Evolutionary conservation across 2,329 filamentous ascomycete species (phyloP).

Genomic region (Penicillium crustosum): DNA sequence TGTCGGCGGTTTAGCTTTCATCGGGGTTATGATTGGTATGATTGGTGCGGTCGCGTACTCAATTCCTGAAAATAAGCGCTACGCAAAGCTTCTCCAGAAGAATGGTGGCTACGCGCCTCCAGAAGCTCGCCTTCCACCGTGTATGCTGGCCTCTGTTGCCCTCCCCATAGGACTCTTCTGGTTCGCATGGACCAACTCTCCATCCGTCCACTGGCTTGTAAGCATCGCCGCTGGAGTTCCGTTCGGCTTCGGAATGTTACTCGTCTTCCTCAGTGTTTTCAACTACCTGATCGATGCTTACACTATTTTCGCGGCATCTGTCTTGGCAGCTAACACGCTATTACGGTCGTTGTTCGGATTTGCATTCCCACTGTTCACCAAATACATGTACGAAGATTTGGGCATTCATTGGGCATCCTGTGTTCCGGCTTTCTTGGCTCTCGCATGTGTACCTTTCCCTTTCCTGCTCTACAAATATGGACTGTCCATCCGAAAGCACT

Average conservation of each 20-base stretch:
- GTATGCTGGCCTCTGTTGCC: slow-evolving; percentile 50
- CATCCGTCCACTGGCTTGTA: slow-evolving; percentile 42
- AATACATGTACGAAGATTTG: slow-evolving; percentile 45
- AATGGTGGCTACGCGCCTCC: slow-evolving; percentile 61
- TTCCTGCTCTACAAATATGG: slow-evolving; percentile 49
- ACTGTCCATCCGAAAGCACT: slow-evolving; percentile 40
- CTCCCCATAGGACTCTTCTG: slow-evolving; percentile 60
- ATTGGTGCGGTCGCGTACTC: slow-evolving; percentile 42
- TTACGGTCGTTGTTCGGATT: slow-evolving; percentile 50
- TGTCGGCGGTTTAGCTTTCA: slow-evolving; percentile 49
- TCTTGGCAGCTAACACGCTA: slow-evolving; percentile 48
- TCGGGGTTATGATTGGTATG: slow-evolving; percentile 50
- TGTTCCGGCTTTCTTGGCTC: slow-evolving; percentile 48
- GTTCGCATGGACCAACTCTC: slow-evolving; percentile 60
- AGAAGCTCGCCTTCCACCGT: slow-evolving; percentile 55
- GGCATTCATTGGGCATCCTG: slow-evolving; percentile 52
- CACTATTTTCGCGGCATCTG: slow-evolving; percentile 45
- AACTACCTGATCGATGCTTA: slow-evolving; percentile 48
- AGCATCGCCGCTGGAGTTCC: slow-evolving; percentile 38
- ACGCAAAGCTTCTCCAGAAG: slow-evolving; percentile 42
- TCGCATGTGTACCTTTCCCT: slow-evolving; percentile 47
- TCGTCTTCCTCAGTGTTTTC: slow-evolving; percentile 44
- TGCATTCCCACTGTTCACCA: slow-evolving; percentile 51
- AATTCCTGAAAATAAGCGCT: slow-evolving; percentile 45
- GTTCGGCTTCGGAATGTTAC: slow-evolving; percentile 46